A percentile compares a stretch with the other conserved stretches of the same genome.
phyloP scores from a whole-genome alignment of 306 rosid genomes.

The Fagus sylvatica region DNA sequence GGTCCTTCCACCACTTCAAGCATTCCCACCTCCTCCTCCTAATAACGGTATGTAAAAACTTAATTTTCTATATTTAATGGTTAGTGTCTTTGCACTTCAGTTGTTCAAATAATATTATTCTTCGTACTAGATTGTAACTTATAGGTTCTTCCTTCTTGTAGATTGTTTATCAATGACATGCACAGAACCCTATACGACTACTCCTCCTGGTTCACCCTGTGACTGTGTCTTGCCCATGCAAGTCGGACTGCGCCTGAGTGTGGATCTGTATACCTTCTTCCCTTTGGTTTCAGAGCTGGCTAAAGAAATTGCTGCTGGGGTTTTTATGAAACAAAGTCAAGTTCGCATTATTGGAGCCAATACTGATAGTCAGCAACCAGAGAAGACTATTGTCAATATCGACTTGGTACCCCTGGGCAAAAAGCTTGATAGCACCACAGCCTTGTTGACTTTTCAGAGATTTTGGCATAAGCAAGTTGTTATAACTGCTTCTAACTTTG shows the following conservation, averaged over 20 bases:
- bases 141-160: slow-evolving; percentile 37
- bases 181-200: slow-evolving; percentile 69
- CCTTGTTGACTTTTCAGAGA: slow-evolving; percentile 66
- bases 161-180: slow-evolving; percentile 75
- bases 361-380: slow-evolving; percentile 70
- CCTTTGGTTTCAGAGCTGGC: slow-evolving; percentile 86
- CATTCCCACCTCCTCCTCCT: slow-evolving; percentile 96
- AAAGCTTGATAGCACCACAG: slow-evolving; percentile 68
- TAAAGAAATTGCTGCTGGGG: slow-evolving; percentile 58
- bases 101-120: slow-evolving; percentile 17
- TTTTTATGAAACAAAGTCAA: slow-evolving; percentile 79
- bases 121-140: slow-evolving; percentile 24
- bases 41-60: slow-evolving; percentile 63
- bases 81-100: slow-evolving; percentile 2
- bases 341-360: slow-evolving; percentile 86
- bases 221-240: slow-evolving; percentile 85
- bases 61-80: slow-evolving; percentile 12
- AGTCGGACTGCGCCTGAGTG: slow-evolving; percentile 74
- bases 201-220: slow-evolving; percentile 95
- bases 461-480: slow-evolving; percentile 83
- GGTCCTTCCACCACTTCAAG: slow-evolving; percentile 48
- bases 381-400: slow-evolving; percentile 69
- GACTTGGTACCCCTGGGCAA: slow-evolving; percentile 80
- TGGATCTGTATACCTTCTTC: slow-evolving; percentile 79
- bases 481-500: slow-evolving; percentile 71